Percentiles rank a stretch among this genome's conserved stretches.
phyloP scores from a whole-genome alignment of 1,284 basidiomycete species.

The Porphyrellus sp. region DNA sequence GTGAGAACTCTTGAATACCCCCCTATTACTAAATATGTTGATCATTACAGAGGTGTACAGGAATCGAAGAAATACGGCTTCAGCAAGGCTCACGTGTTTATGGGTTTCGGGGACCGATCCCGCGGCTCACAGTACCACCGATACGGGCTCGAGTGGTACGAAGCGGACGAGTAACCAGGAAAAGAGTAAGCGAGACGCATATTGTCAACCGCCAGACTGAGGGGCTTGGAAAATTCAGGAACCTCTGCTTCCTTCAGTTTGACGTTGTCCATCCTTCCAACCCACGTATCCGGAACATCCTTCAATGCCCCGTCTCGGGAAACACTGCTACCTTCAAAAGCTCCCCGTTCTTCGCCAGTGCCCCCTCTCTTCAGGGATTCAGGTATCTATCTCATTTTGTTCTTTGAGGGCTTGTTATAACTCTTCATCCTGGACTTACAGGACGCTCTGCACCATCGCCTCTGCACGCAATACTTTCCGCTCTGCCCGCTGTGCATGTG shows the following conservation, averaged over 20 bases:
- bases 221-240: conserved; percentile 7
- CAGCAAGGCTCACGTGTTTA: not conserved
- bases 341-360: not conserved
- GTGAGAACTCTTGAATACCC: conserved; percentile 3
- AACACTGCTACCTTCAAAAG: not conserved
- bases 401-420: not conserved
- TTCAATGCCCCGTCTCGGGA: not conserved
- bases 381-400: conserved; percentile 10
- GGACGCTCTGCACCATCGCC: conserved; percentile 31
- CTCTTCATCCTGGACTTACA: not conserved
- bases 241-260: conserved; percentile 13
- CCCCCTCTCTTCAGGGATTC: conserved; percentile 3
- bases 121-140: not conserved
- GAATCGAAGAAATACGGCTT: not conserved
- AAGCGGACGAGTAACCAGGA: not conserved
- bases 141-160: not conserved
- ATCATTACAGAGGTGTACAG: not conserved
- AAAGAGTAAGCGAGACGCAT: conserved; percentile 13
- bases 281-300: not conserved
- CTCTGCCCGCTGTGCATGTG: conserved; percentile 57
- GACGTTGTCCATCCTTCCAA: not conserved
- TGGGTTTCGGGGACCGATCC: not conserved
- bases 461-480: conserved; percentile 49
- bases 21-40: not conserved
- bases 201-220: not conserved